A percentile compares a stretch with the other conserved stretches of the same genome.
Evolutionary conservation across 139 green algal genomes (phyloP).

Genomic region (Eudorina sp.): DNA sequence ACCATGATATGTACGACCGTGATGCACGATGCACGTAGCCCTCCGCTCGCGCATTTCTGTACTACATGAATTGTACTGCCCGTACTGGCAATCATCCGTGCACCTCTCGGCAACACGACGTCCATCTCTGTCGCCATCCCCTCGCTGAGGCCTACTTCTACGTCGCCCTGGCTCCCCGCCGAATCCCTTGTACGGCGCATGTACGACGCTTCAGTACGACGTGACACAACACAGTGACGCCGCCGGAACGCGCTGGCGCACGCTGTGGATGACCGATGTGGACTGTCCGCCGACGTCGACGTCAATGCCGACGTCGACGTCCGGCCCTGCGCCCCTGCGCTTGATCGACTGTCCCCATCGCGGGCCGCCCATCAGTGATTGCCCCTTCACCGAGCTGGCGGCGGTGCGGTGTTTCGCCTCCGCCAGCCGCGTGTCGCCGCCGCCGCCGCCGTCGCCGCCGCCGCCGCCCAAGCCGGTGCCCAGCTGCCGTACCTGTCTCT

Average conservation of each 20-base stretch:
- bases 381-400: constrained; percentile 14
- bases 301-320: background rate
- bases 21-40: too few species aligned
- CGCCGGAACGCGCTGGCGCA: background rate
- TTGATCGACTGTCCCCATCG: constrained; percentile 9
- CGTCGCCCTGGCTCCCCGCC: too few species aligned
- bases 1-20: too few species aligned
- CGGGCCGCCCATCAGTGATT: background rate
- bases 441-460: background rate
- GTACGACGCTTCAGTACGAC: constrained; percentile 1
- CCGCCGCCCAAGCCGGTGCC: background rate
- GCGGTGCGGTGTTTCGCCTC: background rate
- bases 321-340: background rate
- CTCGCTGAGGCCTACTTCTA: too few species aligned
- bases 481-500: background rate
- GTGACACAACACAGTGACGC: background rate
- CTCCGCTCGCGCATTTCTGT: too few species aligned
- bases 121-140: too few species aligned
- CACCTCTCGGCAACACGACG: too few species aligned
- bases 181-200: too few species aligned
- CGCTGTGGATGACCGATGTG: background rate
- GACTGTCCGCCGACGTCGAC: background rate
- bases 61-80: too few species aligned
- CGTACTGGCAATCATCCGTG: too few species aligned
- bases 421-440: background rate